Percentiles rank a stretch among this genome's conserved stretches.
Evolutionary conservation across 768 basidiomycete species (phyloP).

Genomic region (Holtermanniella nyarrowii): DNA sequence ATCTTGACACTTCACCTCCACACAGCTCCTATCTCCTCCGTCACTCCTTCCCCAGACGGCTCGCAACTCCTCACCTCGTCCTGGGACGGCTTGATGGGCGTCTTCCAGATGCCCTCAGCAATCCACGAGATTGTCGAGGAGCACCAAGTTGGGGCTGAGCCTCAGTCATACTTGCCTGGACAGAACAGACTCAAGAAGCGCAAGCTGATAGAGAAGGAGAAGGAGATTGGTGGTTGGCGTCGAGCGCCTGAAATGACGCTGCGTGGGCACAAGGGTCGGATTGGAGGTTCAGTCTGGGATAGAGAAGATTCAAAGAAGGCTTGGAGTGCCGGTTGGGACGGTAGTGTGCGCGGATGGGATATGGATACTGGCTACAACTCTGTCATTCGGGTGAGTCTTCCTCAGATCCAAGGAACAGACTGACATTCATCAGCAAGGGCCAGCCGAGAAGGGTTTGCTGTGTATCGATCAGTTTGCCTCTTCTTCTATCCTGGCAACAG

Average conservation of each 20-base stretch:
- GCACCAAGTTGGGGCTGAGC: slow-evolving; percentile 56
- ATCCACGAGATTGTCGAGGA: slow-evolving; percentile 54
- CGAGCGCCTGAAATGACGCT: slow-evolving; percentile 60
- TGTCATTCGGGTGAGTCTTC: slow-evolving; percentile 37
- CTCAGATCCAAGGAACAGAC: neutral
- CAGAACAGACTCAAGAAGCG: slow-evolving; percentile 54
- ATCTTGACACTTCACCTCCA: slow-evolving; percentile 74
- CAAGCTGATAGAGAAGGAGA: slow-evolving; percentile 46
- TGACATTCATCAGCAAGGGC: slow-evolving; percentile 33
- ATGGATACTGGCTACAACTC: slow-evolving; percentile 52
- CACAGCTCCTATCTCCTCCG: slow-evolving; percentile 64
- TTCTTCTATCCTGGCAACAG: slow-evolving; percentile 40
- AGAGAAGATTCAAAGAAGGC: slow-evolving; percentile 31
- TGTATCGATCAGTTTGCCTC: slow-evolving; percentile 40
- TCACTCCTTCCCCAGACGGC: slow-evolving; percentile 51
- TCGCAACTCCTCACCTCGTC: slow-evolving; percentile 66
- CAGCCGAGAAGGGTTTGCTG: slow-evolving; percentile 41
- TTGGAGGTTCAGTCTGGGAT: slow-evolving; percentile 62
- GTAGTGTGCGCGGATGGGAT: slow-evolving; percentile 82
- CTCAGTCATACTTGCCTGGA: slow-evolving; percentile 32
- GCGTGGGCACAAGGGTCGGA: slow-evolving; percentile 70
- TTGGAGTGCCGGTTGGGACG: slow-evolving; percentile 71
- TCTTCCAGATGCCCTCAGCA: slow-evolving; percentile 46
- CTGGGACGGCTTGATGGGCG: slow-evolving; percentile 76
- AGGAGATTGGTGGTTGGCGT: slow-evolving; percentile 40